Percentiles rank a stretch among this genome's conserved stretches.
phyloP scores from a whole-genome alignment of 306 rosid species.

The Lathyrus oleraceus region DNA sequence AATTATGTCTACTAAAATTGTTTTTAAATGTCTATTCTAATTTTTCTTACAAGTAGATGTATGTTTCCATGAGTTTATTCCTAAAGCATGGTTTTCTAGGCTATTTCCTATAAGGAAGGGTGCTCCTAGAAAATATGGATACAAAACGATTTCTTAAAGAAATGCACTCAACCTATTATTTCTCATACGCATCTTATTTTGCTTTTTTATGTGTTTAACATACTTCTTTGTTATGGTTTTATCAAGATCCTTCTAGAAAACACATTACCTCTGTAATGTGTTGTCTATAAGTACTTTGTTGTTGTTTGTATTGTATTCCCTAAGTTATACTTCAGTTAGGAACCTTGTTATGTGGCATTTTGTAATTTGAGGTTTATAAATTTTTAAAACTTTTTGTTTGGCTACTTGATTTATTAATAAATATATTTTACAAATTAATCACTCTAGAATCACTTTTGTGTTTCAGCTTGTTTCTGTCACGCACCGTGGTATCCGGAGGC shows the following conservation, averaged over 20 bases:
- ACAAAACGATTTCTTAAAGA: neutral
- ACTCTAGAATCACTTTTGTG: slow-evolving; percentile 12
- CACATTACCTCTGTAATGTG: neutral
- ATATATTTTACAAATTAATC: neutral
- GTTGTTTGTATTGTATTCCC: neutral
- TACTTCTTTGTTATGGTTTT: slow-evolving; percentile 12
- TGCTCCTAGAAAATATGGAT: neutral
- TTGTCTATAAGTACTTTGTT: neutral
- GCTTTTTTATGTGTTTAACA: neutral
- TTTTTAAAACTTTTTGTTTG: neutral
- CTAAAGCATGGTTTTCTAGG: slow-evolving; percentile 19
- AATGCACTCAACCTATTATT: neutral
- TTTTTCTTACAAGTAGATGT: neutral
- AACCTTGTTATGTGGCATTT: neutral
- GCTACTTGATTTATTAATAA: neutral
- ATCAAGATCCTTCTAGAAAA: slow-evolving; percentile 17
- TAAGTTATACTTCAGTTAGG: neutral
- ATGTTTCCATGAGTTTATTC: slow-evolving; percentile 2
- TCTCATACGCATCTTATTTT: neutral
- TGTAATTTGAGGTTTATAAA: neutral
- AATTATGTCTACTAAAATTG: neutral
- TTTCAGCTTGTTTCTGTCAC: slow-evolving; percentile 57
- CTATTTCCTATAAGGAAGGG: neutral
- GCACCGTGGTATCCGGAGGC: slow-evolving; percentile 72
- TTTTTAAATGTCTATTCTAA: neutral